Percentiles rank a stretch among this genome's conserved stretches.
These are phyloP conservation scores for Neurospora sp. DNA, from an alignment of 495 filamentous ascomycete genomes.

Conservation along the genomic window DNA sequence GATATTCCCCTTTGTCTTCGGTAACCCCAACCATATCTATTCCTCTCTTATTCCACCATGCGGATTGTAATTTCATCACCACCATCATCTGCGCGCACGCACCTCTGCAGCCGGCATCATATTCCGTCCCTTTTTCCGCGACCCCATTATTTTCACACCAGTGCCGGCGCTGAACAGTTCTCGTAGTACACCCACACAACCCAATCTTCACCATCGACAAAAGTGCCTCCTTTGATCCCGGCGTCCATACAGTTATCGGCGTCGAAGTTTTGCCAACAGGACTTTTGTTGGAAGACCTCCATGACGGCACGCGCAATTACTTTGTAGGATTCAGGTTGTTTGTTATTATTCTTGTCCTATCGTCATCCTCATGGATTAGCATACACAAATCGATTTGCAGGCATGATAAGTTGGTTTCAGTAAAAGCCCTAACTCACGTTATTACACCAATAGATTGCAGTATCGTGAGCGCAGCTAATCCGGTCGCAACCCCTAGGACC, in stretches of 20 bases:
- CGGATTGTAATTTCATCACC: too few relatives aligned
- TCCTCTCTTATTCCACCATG: too few relatives aligned
- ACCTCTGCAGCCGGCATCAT: background rate
- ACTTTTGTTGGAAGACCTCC: background rate
- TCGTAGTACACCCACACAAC: background rate
- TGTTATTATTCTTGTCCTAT: background rate
- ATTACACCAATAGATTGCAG: background rate
- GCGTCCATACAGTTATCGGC: background rate
- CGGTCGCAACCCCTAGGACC: background rate
- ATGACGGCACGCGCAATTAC: background rate
- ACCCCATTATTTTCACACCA: too few relatives aligned
- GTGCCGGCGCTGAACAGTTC: background rate
- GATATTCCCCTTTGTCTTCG: too few relatives aligned
- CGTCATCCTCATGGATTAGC: background rate
- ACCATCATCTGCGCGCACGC: too few relatives aligned
- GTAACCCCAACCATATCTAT: too few relatives aligned
- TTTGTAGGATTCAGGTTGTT: background rate
- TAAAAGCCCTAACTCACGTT: background rate
- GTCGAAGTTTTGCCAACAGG: background rate
- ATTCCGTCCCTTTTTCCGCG: too few relatives aligned
- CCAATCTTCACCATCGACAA: background rate
- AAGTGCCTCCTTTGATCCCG: background rate
- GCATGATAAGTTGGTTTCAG: background rate
- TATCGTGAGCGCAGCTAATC: background rate
- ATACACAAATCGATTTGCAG: background rate